Percentiles rank a stretch among this genome's conserved stretches.
phyloP scores from a whole-genome alignment of 805 yeast genomes.

The Candida khao-thaluensis region DNA sequence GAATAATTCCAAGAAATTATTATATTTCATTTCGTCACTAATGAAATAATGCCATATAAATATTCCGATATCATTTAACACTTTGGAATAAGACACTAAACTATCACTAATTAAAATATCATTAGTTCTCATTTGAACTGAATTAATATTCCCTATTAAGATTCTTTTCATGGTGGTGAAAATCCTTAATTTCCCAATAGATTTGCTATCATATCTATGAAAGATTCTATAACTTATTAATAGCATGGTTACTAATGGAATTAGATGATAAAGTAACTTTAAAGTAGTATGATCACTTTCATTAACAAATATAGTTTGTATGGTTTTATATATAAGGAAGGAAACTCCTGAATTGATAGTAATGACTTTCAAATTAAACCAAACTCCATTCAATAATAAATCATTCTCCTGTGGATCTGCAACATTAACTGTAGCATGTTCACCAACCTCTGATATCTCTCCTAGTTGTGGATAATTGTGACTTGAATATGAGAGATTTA shows the following conservation, averaged over 20 bases:
- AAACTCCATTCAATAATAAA: conserved; percentile 33
- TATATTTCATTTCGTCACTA: conserved; percentile 32
- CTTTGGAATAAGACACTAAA: conserved; percentile 75
- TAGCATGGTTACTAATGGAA: conserved; percentile 40
- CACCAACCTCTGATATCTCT: conserved; percentile 26
- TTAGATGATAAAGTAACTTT: conserved; percentile 15
- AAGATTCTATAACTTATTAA: conserved; percentile 34
- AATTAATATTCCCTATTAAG: conserved; percentile 57
- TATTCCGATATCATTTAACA: conserved; percentile 68
- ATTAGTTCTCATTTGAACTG: conserved; percentile 57
- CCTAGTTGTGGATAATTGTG: conserved; percentile 35
- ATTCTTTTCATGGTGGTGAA: conserved; percentile 53
- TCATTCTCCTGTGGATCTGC: conserved; percentile 33
- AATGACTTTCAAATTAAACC: conserved; percentile 29
- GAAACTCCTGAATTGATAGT: conserved; percentile 20
- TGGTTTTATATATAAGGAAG: conserved; percentile 11
- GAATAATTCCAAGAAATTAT: conserved; percentile 28
- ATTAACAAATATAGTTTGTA: conserved; percentile 13
- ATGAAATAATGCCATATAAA: conserved; percentile 46
- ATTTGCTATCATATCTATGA: conserved; percentile 27
- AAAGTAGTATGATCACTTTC: conserved; percentile 12
- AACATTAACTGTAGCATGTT: conserved; percentile 27
- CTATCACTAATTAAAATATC: conserved; percentile 85
- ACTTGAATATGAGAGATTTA: conserved; percentile 40
- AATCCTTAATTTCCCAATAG: conserved; percentile 44